Evolutionary conservation across 2,329 filamentous ascomycete species (phyloP).

Genomic region (Ceratocystis papillata): DNA sequence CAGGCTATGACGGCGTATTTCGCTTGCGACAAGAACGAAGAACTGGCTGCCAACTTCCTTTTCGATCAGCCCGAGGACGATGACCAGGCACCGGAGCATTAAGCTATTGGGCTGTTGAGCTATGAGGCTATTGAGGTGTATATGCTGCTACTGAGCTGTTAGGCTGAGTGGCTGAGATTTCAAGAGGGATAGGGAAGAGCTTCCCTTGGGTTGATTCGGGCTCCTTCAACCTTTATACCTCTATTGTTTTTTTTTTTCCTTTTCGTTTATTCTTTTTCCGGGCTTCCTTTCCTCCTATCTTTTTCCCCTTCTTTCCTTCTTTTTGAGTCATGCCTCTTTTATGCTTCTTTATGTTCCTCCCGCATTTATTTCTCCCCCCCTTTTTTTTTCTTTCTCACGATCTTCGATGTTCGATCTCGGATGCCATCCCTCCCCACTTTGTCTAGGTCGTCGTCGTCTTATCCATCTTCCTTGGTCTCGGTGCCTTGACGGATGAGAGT

Average conservation of each 20-base stretch:
- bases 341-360: not conserved
- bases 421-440: not conserved
- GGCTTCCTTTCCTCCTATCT: not conserved
- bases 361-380: too few relatives aligned
- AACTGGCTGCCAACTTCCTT: slow-evolving; percentile 92
- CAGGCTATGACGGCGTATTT: slow-evolving; percentile 97
- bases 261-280: not conserved
- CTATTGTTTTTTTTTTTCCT: not conserved
- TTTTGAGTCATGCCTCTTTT: not conserved
- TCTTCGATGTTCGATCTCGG: not conserved
- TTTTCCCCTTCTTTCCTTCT: not conserved
- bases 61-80: slow-evolving; percentile 94
- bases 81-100: slow-evolving; percentile 37
- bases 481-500: not conserved
- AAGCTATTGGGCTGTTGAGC: not conserved
- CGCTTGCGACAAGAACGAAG: slow-evolving; percentile 98
- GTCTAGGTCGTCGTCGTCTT: not conserved
- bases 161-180: too few relatives aligned
- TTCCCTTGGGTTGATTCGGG: not conserved
- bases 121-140: not conserved
- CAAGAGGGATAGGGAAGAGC: not conserved
- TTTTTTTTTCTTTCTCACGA: not conserved
- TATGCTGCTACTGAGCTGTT: too few relatives aligned
- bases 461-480: not conserved
- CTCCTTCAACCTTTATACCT: slow-evolving; percentile 1